Percentiles rank a stretch among this genome's conserved stretches.
Conservation (phyloP, 371 early-diverging fungal species). For the Mucor sp. region DNA sequence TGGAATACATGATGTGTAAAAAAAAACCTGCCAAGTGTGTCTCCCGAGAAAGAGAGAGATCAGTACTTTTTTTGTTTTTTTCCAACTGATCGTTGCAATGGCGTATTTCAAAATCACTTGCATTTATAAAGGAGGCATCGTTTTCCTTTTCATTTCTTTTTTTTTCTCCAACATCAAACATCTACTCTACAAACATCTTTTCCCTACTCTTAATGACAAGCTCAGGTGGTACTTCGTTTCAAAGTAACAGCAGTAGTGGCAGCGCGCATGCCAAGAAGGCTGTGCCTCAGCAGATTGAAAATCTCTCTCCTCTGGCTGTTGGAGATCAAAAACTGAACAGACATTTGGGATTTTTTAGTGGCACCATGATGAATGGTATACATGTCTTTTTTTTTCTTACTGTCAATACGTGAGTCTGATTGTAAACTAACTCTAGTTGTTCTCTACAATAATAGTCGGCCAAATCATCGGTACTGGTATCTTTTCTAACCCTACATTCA, state of each 20-base stretch:
- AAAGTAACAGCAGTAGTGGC: background rate
- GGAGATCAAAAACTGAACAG: constrained; percentile 28
- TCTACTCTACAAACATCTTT: background rate
- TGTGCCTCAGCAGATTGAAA: constrained; percentile 17
- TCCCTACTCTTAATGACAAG: background rate
- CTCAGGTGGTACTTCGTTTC: background rate
- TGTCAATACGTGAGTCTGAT: background rate
- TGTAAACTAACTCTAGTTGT: background rate
- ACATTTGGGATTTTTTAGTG: constrained; percentile 30
- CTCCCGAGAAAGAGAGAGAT: background rate
- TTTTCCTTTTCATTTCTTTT: background rate
- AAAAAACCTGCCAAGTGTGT: background rate
- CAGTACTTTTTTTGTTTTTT: background rate
- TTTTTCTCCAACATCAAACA: background rate
- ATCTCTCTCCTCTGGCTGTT: constrained; percentile 24
- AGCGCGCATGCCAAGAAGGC: background rate
- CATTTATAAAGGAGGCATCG: background rate
- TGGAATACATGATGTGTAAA: background rate
- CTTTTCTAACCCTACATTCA: constrained; percentile 34
- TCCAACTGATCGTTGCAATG: background rate
- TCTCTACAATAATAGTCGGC: constrained; percentile 18
- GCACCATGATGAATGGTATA: constrained; percentile 32
- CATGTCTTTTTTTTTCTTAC: background rate
- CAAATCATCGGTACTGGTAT: constrained; percentile 39
- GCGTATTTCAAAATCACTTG: background rate